Evolutionary conservation across 768 basidiomycete species (phyloP), one percentile per base, ranked within the genome.

Genomic region (Serendipita sp.): DNA sequence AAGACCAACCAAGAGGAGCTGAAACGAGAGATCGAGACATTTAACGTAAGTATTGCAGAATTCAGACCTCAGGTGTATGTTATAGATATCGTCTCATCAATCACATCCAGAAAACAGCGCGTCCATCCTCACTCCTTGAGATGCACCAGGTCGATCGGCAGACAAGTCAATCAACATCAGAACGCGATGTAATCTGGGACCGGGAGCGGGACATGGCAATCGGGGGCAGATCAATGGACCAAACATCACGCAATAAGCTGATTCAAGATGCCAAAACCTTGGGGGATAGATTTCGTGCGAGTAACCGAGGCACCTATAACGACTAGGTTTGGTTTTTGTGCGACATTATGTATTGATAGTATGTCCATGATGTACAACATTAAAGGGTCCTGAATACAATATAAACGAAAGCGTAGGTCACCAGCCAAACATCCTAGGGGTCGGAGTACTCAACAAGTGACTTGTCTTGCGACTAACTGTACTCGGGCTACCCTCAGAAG

Each of bases 201-300:
- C 91, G 90, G 69, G 77, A 83, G 40, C 79, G 92, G 33, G 91
- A 95, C 73, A 96, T 99, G 93, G 81, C 80, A 2, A 69, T 95
- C 2, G 85, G 85, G 1, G 94, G 95, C 13, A 77, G 89, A 60
- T 76, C 96, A 34, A 88, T 99, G 89, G 92, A 91, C 69, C 94
- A 96, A 66, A 79, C 77, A 50, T 85, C 88, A 71, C 79, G 95
- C 66, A 78, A 81, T 63, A 84, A 83, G 70, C 78, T 91, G 72
- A 78, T 98, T 69, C 81, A 79, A 64, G 93, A 97, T 67, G 86
- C 92, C 10, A 83, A 81, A 66, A 83, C 85, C 3, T 76, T 97
- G 15, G 84, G 87, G 36, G 89, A 91, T 70, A 77, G 91, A 63
- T 97, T 97, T 71, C 89, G 89, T 5, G 73, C 73, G 64, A 71